Evolutionary conservation across 2,329 filamentous ascomycete species (phyloP).

Genomic region (Monosporascus sp.): DNA sequence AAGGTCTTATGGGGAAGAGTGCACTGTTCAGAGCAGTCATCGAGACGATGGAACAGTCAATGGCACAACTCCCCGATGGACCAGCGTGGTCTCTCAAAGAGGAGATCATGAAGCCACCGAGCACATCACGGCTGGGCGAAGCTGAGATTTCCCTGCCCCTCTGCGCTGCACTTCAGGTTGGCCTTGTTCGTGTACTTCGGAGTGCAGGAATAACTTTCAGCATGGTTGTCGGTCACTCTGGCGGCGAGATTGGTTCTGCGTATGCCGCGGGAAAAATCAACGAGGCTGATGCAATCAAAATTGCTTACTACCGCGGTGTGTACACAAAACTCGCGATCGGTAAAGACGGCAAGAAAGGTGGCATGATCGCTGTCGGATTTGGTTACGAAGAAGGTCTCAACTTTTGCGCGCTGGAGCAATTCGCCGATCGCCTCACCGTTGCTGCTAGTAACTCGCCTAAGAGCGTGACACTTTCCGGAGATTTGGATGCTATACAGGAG

Average conservation of each 20-base stretch:
- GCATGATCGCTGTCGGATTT: constrained; percentile 23
- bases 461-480: constrained; percentile 10
- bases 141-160: constrained; percentile 25
- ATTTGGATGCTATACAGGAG: constrained; percentile 5
- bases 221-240: constrained; percentile 33
- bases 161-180: constrained; percentile 23
- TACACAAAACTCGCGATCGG: constrained; percentile 2
- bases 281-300: constrained; percentile 19
- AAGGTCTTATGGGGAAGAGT: constrained; percentile 3
- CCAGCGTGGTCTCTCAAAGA: constrained; percentile 18
- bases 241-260: constrained; percentile 1
- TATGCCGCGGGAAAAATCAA: constrained; percentile 33
- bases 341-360: constrained; percentile 9
- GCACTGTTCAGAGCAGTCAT: not conserved
- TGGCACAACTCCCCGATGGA: constrained; percentile 11
- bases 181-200: constrained; percentile 17
- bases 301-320: constrained; percentile 27
- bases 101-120: constrained; percentile 9
- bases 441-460: constrained; percentile 8
- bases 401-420: not conserved
- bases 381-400: constrained; percentile 5
- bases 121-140: constrained; percentile 9
- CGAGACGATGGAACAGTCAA: constrained; percentile 6
- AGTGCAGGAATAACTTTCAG: constrained; percentile 26
- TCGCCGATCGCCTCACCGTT: not conserved